phyloP scores from a whole-genome alignment of 352 stramenopile species.

The Peronospora destructor region DNA sequence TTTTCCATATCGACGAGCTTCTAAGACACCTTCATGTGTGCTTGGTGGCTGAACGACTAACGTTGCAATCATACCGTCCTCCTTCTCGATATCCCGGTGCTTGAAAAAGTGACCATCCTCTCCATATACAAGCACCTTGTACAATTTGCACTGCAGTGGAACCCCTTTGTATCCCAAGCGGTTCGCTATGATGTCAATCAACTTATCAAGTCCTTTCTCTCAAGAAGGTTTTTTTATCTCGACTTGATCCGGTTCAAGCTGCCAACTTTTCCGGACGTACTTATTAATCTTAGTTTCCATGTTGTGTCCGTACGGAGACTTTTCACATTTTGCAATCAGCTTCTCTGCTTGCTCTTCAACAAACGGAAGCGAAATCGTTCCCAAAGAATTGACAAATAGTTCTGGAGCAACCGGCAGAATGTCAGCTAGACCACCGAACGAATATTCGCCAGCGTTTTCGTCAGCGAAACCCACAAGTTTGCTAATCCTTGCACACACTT shows the following conservation, averaged over 20 bases:
- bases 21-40: constrained; percentile 18
- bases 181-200: background rate
- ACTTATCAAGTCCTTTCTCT: constrained; percentile 4
- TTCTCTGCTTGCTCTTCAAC: constrained; percentile 1
- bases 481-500: constrained; percentile 6
- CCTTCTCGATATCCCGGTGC: constrained; percentile 51
- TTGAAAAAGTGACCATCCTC: constrained; percentile 32
- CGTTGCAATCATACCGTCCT: constrained; percentile 47
- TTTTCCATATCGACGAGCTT: constrained; percentile 11
- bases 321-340: constrained; percentile 14
- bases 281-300: constrained; percentile 21
- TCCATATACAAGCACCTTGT: constrained; percentile 57
- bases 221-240: constrained; percentile 10
- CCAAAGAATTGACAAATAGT: constrained; percentile 15
- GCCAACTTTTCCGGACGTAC: constrained; percentile 20
- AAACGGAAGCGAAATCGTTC: constrained; percentile 15
- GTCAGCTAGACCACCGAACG: constrained; percentile 7
- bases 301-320: constrained; percentile 26
- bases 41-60: constrained; percentile 34
- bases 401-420: constrained; percentile 7
- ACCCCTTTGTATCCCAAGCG: constrained; percentile 15
- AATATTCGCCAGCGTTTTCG: constrained; percentile 6
- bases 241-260: constrained; percentile 12
- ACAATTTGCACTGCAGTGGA: constrained; percentile 18
- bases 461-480: constrained; percentile 7